phyloP scores from a whole-genome alignment of 2,329 filamentous ascomycete genomes.

The Alternaria arbusti region DNA sequence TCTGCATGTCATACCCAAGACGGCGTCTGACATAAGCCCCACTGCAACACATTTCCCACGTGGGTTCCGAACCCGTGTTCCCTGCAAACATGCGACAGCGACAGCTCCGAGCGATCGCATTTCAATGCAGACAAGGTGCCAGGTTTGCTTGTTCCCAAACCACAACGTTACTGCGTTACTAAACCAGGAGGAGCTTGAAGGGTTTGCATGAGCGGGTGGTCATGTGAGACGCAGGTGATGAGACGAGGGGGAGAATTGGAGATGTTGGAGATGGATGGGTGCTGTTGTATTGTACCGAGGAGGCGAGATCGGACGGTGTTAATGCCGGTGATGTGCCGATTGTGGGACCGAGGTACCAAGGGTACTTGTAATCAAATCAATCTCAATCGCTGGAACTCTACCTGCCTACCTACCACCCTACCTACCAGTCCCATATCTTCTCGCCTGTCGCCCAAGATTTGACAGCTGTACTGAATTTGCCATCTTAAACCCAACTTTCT shows the following conservation, averaged over 20 bases:
- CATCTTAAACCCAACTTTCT: neutral
- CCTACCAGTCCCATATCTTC: neutral
- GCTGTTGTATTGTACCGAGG: neutral
- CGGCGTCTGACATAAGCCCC: neutral
- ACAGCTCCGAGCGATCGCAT: neutral
- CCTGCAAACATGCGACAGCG: neutral
- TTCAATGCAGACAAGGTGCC: neutral
- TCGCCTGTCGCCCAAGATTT: neutral
- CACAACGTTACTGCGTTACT: neutral
- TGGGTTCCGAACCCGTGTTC: neutral
- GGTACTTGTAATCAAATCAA: neutral
- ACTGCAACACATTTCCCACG: neutral
- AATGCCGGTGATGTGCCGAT: conserved; percentile 2
- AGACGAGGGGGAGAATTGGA: neutral
- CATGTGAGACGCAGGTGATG: neutral
- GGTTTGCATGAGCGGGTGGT: neutral
- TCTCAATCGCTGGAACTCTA: neutral
- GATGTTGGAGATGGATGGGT: neutral
- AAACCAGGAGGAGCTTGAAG: neutral
- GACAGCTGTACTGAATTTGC: neutral
- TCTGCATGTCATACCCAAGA: neutral
- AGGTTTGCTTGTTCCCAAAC: neutral
- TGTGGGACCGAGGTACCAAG: neutral
- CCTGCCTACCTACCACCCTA: neutral
- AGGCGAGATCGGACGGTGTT: neutral